These are phyloP conservation scores for Beauveria caledonica DNA, from an alignment of 2,329 filamentous ascomycete genomes.

Conservation along the genomic window DNA sequence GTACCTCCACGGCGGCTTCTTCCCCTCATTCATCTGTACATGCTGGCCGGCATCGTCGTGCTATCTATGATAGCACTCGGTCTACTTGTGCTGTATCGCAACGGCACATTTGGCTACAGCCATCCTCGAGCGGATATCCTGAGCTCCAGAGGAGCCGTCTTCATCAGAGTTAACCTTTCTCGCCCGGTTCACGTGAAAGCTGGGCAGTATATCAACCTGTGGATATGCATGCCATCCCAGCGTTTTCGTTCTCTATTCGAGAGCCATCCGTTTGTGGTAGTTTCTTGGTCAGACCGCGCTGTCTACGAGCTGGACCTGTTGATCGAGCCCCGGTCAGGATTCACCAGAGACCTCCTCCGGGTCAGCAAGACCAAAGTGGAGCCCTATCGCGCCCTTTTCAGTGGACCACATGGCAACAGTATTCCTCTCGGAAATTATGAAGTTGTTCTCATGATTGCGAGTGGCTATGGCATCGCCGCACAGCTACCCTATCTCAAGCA, in stretches of 20 bases:
- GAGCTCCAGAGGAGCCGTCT: background rate
- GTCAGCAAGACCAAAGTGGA: background rate
- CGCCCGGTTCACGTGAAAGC: background rate
- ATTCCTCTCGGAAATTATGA: slow-evolving; percentile 21
- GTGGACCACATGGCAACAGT: slow-evolving; percentile 23
- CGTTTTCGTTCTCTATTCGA: background rate
- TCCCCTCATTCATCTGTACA: slow-evolving; percentile 3
- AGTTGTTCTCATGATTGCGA: slow-evolving; percentile 26
- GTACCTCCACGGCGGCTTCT: background rate
- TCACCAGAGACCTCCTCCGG: background rate
- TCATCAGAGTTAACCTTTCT: background rate
- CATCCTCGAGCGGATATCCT: background rate
- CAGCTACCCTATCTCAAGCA: slow-evolving; percentile 27
- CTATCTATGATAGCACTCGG: background rate
- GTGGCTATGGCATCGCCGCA: slow-evolving; percentile 26
- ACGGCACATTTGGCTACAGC: background rate
- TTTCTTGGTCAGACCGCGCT: background rate
- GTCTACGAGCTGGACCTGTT: background rate
- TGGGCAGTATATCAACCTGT: background rate
- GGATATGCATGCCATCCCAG: background rate
- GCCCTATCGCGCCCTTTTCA: slow-evolving; percentile 21
- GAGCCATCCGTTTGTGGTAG: background rate
- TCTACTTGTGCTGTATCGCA: background rate
- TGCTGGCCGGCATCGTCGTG: background rate
- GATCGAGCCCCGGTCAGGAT: background rate